These are phyloP conservation scores for Heliamphora exappendiculata DNA, from an alignment of 148 eudicot species.

Conservation along the genomic window DNA sequence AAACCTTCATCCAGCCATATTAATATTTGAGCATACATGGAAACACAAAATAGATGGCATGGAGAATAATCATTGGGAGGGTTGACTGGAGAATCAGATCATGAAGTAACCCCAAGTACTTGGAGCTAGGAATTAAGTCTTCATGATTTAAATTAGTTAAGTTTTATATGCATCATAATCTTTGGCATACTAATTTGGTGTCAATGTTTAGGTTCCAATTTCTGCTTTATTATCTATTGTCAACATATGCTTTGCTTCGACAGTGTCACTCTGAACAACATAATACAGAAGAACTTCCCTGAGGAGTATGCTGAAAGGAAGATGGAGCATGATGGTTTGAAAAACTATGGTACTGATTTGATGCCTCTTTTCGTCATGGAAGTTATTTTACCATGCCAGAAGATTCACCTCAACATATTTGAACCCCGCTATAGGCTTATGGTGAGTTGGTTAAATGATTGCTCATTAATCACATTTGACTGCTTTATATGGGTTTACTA, in stretches of 20 bases:
- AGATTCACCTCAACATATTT: slow-evolving; percentile 82
- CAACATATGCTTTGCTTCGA: slow-evolving; percentile 17
- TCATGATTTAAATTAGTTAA: slow-evolving; percentile 1
- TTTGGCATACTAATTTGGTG: background rate
- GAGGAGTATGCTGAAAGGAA: slow-evolving; percentile 91
- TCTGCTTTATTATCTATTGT: background rate
- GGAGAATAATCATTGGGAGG: background rate
- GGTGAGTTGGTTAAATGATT: slow-evolving; percentile 49
- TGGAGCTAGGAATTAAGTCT: slow-evolving; percentile 1
- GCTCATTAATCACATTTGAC: background rate
- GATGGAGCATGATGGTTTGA: slow-evolving; percentile 60
- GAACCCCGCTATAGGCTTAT: slow-evolving; percentile 99
- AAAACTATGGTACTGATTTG: slow-evolving; percentile 66
- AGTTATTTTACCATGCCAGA: slow-evolving; percentile 86
- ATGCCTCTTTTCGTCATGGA: slow-evolving; percentile 98
- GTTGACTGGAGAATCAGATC: background rate
- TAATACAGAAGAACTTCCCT: slow-evolving; percentile 80
- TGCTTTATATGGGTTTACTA: background rate
- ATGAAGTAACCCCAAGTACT: background rate
- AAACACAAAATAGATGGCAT: background rate
- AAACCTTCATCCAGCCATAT: background rate
- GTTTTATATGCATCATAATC: background rate
- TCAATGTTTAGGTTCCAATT: background rate
- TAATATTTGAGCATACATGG: background rate
- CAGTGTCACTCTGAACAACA: slow-evolving; percentile 96